These are phyloP conservation scores for Lablab purpureus DNA, from an alignment of 306 rosid species.

Conservation along the genomic window DNA sequence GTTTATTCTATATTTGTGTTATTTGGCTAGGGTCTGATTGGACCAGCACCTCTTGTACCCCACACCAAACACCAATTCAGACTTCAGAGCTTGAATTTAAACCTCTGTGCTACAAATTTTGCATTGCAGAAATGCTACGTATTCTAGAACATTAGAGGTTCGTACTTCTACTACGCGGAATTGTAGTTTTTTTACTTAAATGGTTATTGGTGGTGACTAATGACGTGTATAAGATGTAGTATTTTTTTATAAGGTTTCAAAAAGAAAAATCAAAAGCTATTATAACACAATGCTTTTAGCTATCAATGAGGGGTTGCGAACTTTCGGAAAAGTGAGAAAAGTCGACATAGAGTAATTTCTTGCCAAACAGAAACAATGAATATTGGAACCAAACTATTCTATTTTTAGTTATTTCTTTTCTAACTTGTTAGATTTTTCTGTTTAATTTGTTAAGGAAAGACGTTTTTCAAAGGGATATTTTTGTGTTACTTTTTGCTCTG, in stretches of 20 bases:
- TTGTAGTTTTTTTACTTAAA: neutral
- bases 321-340: too few species aligned
- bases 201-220: neutral
- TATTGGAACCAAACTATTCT: too few species aligned
- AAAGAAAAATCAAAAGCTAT: neutral
- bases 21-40: conserved; percentile 12
- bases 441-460: too few species aligned
- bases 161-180: neutral
- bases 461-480: too few species aligned
- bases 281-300: too few species aligned
- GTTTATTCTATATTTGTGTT: neutral
- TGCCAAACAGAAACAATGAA: too few species aligned
- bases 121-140: neutral
- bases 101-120: conserved; percentile 17
- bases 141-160: neutral
- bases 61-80: neutral
- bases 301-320: too few species aligned
- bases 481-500: too few species aligned
- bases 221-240: neutral
- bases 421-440: too few species aligned
- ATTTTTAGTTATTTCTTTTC: too few species aligned
- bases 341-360: too few species aligned
- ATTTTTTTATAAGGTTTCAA: neutral
- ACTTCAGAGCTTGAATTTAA: neutral
- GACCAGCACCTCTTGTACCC: neutral